Conservation (phyloP, 495 filamentous ascomycete species). For the Penicillium maclennaniae region DNA sequence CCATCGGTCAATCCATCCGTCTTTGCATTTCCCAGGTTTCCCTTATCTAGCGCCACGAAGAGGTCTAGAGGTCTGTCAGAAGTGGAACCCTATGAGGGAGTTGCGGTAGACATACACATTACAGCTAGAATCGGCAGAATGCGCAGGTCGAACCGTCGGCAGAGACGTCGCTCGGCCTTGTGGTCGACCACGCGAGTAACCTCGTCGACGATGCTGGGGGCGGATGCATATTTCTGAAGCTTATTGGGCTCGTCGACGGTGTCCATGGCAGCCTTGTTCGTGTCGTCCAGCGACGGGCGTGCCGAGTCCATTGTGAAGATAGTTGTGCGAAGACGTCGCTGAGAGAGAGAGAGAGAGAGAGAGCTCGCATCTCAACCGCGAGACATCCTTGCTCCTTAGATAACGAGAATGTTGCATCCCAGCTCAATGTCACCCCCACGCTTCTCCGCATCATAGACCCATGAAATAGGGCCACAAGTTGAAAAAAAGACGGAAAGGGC, state of each 20-base stretch:
- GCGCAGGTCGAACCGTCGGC: conserved; percentile 58
- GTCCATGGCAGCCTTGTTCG: conserved; percentile 15
- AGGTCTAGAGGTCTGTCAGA: conserved; percentile 32
- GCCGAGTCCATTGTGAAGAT: neutral
- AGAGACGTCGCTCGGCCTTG: conserved; percentile 57
- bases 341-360: neutral
- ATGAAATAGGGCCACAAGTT: neutral
- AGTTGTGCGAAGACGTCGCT: neutral
- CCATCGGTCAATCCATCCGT: conserved; percentile 54
- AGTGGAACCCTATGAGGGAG: neutral
- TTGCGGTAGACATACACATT: conserved; percentile 48
- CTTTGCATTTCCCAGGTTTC: conserved; percentile 65
- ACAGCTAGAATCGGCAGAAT: conserved; percentile 59
- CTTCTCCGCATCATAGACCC: conserved; percentile 22
- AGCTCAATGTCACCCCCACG: conserved; percentile 18
- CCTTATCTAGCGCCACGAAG: conserved; percentile 61
- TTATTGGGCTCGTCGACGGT: conserved; percentile 31
- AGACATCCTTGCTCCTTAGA: conserved; percentile 16
- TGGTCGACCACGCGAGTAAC: conserved; percentile 38
- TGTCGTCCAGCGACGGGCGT: conserved; percentile 16
- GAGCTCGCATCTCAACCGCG: neutral
- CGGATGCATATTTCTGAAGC: conserved; percentile 26
- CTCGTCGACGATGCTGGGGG: conserved; percentile 31
- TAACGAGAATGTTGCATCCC: conserved; percentile 24
- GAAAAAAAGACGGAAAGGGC: conserved; percentile 1